Evolutionary conservation across 108 stramenopile genomes (phyloP), one percentile per base, ranked within the genome.

Genomic region (Fistulifera pelliculosa): DNA sequence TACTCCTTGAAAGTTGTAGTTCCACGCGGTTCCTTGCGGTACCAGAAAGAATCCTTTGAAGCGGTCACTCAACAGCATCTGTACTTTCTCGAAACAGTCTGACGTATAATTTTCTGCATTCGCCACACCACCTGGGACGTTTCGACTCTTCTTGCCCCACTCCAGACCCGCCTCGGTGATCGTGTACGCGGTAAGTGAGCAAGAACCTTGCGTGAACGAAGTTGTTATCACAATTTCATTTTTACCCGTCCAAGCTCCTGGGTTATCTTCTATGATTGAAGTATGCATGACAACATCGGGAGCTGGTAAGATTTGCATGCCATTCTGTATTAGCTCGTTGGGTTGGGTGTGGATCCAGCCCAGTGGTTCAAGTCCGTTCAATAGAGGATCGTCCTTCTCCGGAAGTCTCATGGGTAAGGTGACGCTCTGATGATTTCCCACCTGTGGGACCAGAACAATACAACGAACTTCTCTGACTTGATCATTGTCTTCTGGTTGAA

Each of bases 341-440:
- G 97, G 98, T 70, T 97, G 96, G 3, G 98, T 98, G 85, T 99
- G 98, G 50, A 99, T 83, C 95, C 96, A 95, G 10, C 98, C 98
- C 7, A 99, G 83, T 49, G 95, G 95, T 71, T 97, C 93, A 60
- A 99, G 55, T n/a, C 90, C 98, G 54, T 90, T 75, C 49, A 97
- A 69, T 49, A 90, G 59, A 35, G 31, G 31, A 35, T 35, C 31
- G 38, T 90, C 89, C 56, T 95, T 87, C 38, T 88, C 85, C 11
- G 98, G 98, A 4, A 98, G 68, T 39, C 74, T 64, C 60, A 92
- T 85, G 10, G 98, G 96, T 39, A 99, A 69, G 40, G 95, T 97
- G 21, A 96, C 95, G 45, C 73, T 73, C 63, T 94, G 94, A 65
- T 99, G 98, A 52, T 94, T 96, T 52, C 97, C 97, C 31, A 97